Conservation (phyloP, 2,329 filamentous ascomycete genomes). For the Fusarium tricinctum region DNA sequence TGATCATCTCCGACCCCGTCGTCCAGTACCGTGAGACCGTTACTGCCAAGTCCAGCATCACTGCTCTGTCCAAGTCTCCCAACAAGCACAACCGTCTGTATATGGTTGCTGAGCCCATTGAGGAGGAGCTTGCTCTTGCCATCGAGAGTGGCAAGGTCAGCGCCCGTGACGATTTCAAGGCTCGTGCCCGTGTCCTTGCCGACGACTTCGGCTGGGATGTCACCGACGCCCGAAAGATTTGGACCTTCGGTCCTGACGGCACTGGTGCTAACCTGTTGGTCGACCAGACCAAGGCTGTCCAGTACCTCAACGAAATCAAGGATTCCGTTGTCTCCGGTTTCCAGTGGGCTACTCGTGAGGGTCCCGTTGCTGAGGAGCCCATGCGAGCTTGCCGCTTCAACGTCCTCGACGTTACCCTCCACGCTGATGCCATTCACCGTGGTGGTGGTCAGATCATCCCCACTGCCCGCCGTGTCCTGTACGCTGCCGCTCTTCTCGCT, state of each 20-base stretch:
- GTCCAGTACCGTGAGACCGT: constrained; percentile 99
- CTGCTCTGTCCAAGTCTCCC: constrained; percentile 98
- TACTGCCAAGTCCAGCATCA: constrained; percentile 85
- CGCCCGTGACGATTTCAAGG: constrained; percentile 99
- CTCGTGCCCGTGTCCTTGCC: constrained; percentile 93
- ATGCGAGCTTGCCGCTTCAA: constrained; percentile 98
- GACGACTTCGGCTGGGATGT: constrained; percentile 99
- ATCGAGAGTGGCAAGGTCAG: constrained; percentile 94
- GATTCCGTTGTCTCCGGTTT: constrained; percentile 99
- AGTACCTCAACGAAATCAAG: constrained; percentile 99
- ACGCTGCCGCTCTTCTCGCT: constrained; percentile 91
- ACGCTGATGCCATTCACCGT: constrained; percentile 99
- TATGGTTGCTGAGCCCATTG: constrained; percentile 90
- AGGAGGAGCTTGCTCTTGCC: constrained; percentile 89
- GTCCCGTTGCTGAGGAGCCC: constrained; percentile 97
- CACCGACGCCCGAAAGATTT: constrained; percentile 99
- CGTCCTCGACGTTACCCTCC: constrained; percentile 98
- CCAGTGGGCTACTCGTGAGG: constrained; percentile 99
- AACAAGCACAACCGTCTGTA: constrained; percentile 99
- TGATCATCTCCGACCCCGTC: constrained; percentile 97
- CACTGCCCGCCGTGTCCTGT: constrained; percentile 96
- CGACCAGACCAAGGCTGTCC: constrained; percentile 99
- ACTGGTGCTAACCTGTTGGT: constrained; percentile 98
- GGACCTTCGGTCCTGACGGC: constrained; percentile 99
- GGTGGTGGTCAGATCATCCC: constrained; percentile 99